phyloP scores from a whole-genome alignment of 352 stramenopile species.

The Globisporangium solare region DNA sequence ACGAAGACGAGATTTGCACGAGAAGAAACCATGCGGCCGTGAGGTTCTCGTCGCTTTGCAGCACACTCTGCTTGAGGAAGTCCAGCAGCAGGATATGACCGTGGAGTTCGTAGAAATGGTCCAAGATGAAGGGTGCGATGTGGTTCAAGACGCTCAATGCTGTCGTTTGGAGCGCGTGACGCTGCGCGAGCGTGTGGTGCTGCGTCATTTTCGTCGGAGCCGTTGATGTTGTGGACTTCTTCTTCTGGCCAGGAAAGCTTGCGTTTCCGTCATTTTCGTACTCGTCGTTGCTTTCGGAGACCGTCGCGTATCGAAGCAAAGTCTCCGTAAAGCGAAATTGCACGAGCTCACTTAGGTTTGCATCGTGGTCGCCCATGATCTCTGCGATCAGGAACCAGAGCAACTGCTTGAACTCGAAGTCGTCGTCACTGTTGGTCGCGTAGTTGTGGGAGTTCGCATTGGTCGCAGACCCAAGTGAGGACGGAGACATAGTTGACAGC shows the following conservation, averaged over 20 bases:
- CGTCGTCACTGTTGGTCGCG: constrained; percentile 59
- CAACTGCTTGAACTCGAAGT: constrained; percentile 83
- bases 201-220: constrained; percentile 1
- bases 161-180: constrained; percentile 49
- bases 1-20: constrained; percentile 31
- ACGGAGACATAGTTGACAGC: not conserved
- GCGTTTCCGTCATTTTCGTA: too few relatives aligned
- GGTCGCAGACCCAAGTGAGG: constrained; percentile 23
- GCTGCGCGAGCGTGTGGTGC: constrained; percentile 44
- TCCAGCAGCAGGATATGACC: constrained; percentile 44
- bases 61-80: constrained; percentile 37
- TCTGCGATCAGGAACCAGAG: constrained; percentile 62
- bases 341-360: constrained; percentile 49
- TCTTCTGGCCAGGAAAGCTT: too few relatives aligned
- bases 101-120: constrained; percentile 53
- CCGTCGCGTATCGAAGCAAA: constrained; percentile 50
- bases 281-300: too few relatives aligned
- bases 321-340: constrained; percentile 71
- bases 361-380: constrained; percentile 40
- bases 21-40: constrained; percentile 52
- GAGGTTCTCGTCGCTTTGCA: constrained; percentile 32
- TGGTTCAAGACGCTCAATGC: constrained; percentile 58
- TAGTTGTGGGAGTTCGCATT: constrained; percentile 56
- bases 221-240: constrained; percentile 3
- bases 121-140: constrained; percentile 39